These are phyloP conservation scores for Mesembryanthemum crystallinum DNA, from an alignment of 148 eudicot genomes.

Conservation along the genomic window DNA sequence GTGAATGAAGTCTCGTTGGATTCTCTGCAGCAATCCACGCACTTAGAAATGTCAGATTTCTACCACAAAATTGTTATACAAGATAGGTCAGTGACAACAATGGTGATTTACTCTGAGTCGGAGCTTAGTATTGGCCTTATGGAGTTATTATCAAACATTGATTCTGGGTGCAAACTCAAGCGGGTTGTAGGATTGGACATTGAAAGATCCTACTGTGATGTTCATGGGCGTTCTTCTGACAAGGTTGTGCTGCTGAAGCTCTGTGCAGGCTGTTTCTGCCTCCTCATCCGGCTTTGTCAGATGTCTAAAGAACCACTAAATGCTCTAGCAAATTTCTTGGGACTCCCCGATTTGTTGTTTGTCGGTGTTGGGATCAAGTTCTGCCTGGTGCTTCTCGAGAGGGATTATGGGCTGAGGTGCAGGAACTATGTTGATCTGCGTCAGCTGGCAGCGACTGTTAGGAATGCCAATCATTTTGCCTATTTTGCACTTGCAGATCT, in stretches of 20 bases:
- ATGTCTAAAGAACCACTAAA: background rate
- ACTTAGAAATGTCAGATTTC: background rate
- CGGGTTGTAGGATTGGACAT: conserved; percentile 10
- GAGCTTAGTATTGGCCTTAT: background rate
- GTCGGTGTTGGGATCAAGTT: background rate
- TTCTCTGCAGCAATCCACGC: no score
- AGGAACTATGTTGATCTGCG: conserved; percentile 1
- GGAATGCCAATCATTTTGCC: no score
- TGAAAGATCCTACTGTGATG: background rate
- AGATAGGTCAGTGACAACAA: background rate
- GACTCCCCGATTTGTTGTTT: background rate
- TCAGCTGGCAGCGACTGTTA: background rate
- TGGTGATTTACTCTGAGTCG: background rate
- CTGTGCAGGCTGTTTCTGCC: no score
- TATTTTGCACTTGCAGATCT: conserved; percentile 21
- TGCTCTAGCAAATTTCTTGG: background rate
- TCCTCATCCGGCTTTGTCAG: background rate
- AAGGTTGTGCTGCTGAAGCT: background rate
- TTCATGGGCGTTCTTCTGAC: no score
- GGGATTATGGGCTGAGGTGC: background rate
- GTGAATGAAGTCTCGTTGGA: no score
- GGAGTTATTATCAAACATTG: background rate
- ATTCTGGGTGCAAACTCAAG: no score
- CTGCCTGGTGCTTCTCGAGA: background rate
- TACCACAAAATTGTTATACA: background rate